These are phyloP conservation scores for Monosporascus sp. DNA, from an alignment of 2,329 filamentous ascomycete genomes.

Conservation along the genomic window DNA sequence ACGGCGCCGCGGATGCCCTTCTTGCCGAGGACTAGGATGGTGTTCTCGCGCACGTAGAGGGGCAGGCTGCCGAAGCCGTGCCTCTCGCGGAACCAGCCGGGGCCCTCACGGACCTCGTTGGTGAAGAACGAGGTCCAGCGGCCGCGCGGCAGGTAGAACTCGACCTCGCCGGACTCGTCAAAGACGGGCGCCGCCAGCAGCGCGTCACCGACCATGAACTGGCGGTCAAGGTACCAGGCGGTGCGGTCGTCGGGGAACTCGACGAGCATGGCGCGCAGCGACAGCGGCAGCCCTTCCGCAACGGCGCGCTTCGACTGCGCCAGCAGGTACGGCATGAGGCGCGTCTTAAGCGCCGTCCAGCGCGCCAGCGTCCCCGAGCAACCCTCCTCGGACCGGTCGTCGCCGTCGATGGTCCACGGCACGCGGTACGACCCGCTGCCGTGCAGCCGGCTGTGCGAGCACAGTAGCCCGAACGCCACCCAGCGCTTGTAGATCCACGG, in stretches of 20 bases:
- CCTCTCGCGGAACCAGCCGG: conserved; percentile 55
- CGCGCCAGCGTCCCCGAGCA: conserved; percentile 45
- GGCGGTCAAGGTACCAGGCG: conserved; percentile 60
- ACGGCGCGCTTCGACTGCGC: conserved; percentile 37
- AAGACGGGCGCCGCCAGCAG: conserved; percentile 63
- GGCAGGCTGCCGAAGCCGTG: conserved; percentile 55
- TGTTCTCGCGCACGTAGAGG: conserved; percentile 51
- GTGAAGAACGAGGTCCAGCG: conserved; percentile 45
- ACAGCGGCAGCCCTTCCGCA: conserved; percentile 52
- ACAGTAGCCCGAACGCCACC: conserved; percentile 70
- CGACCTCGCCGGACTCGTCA: conserved; percentile 59
- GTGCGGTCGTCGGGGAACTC: conserved; percentile 70
- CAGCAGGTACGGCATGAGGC: conserved; percentile 48
- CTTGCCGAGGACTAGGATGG: conserved; percentile 41
- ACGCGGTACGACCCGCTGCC: conserved; percentile 67
- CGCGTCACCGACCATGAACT: conserved; percentile 67
- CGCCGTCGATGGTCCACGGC: conserved; percentile 67
- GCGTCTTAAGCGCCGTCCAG: conserved; percentile 45
- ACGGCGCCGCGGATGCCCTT: conserved; percentile 34
- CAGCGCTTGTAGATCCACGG: conserved; percentile 72
- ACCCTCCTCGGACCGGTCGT: conserved; percentile 49
- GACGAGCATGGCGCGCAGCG: conserved; percentile 60
- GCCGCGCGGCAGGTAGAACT: conserved; percentile 57
- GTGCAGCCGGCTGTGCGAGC: conserved; percentile 65
- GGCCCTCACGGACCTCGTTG: conserved; percentile 42